Base-by-base conservation (phyloP, 768 basidiomycete species). In the Brasilioporus rufonigricans region DNA sequence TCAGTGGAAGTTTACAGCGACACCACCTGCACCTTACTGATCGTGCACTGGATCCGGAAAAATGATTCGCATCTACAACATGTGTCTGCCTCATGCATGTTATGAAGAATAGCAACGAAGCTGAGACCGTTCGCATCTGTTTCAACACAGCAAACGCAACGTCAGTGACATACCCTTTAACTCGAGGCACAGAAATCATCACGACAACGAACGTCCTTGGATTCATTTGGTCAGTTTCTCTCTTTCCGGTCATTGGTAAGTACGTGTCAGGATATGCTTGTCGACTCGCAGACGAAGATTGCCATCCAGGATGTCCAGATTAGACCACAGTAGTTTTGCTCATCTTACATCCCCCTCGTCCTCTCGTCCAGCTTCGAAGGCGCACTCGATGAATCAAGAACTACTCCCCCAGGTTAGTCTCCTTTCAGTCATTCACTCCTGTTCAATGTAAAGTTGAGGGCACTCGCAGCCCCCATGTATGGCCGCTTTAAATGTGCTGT, bases 61-160 rank as follows among this genome's bases (percentile, higher is more conserved):
- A 35, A 23, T 35, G 35, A 48, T 19, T 41, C 36, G 29, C 21
- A 1, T 52, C 48, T 39, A 38, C 6, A 27, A 44, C 63, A 65
- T 55, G 63, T 58, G 61, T 59, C 39, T 48, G 44, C 68, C 68
- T 56, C 64, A 44, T 69, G 61, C 16, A 55, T 36, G 44, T 36
- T 44, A 27, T 29, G 51, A 57, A 47, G 45, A 52, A 41, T 10
- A 29, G 36, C 44, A 46, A 26, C 44, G 44, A 36, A 48, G 26
- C 48, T 44, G 46, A 18, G 13, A 19, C 32, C 35, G 24, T 48
- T 43, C 29, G 5, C 44, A 35, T 44, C 18, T 29, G 19, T 45
- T 49, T 44, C 44, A 39, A 44, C 62, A 26, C 55, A 55, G 21
- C 32, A 44, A 23, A 24, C 24, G 1, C 50, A 29, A 4, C 44